These are phyloP conservation scores for Suhomyces bolitotheri DNA, from an alignment of 1,139 yeast species.

Conservation along the genomic window DNA sequence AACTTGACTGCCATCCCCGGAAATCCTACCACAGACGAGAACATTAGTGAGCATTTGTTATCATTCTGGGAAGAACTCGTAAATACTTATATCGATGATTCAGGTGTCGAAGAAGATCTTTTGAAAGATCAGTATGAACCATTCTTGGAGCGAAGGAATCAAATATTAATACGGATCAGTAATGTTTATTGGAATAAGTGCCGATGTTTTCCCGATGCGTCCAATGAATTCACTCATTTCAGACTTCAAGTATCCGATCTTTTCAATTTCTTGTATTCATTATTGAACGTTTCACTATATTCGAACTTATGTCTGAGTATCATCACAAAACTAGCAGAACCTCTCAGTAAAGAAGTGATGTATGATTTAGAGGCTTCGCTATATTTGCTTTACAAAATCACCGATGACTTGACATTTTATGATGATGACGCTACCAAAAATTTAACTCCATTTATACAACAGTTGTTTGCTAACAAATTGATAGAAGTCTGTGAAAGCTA, in stretches of 20 bases:
- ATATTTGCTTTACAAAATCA: conserved; percentile 46
- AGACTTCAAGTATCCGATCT: conserved; percentile 76
- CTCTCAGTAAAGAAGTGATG: background rate
- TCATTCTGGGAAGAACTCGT: conserved; percentile 81
- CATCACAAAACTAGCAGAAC: background rate
- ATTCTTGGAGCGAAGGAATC: conserved; percentile 33
- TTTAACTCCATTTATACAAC: conserved; percentile 29
- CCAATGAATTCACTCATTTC: conserved; percentile 61
- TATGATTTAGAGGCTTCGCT: conserved; percentile 67
- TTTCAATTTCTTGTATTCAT: conserved; percentile 66
- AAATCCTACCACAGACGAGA: conserved; percentile 65
- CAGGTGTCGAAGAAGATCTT: conserved; percentile 38
- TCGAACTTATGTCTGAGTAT: conserved; percentile 13
- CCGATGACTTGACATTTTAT: conserved; percentile 49
- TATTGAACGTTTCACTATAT: conserved; percentile 59
- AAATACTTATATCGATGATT: conserved; percentile 60
- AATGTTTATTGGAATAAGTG: conserved; percentile 64
- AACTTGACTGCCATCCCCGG: conserved; percentile 62
- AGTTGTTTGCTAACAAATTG: conserved; percentile 28
- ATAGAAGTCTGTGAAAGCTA: conserved; percentile 22
- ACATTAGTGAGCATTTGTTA: conserved; percentile 63
- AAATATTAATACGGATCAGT: conserved; percentile 48
- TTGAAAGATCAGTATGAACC: conserved; percentile 24
- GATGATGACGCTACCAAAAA: conserved; percentile 32
- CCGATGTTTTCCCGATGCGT: conserved; percentile 26